Percentiles rank a stretch among this genome's conserved stretches.
Evolutionary conservation across 2,329 filamentous ascomycete genomes (phyloP).

Genomic region (Aspergillus jensenii): DNA sequence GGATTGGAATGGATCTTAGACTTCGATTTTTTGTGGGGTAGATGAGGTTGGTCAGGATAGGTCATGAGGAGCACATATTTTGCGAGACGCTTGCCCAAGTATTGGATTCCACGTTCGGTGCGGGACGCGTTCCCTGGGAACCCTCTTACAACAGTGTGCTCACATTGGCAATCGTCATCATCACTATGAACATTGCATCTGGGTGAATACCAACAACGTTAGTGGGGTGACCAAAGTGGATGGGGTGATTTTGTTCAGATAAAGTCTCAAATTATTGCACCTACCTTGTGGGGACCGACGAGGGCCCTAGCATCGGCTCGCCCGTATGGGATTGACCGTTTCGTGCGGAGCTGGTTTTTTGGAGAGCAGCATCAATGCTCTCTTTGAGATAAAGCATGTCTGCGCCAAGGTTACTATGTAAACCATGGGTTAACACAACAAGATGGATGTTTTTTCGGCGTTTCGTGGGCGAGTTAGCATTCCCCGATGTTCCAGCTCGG

Average conservation of each 20-base stretch:
- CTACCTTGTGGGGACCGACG: constrained; percentile 7
- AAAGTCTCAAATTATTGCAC: neutral
- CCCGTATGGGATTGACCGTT: neutral
- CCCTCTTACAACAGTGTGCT: constrained; percentile 83
- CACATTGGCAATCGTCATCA: constrained; percentile 44
- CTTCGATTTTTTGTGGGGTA: constrained; percentile 63
- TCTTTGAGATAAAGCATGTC: constrained; percentile 98
- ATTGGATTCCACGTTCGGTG: constrained; percentile 95
- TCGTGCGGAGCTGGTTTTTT: constrained; percentile 56
- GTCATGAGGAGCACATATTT: constrained; percentile 88
- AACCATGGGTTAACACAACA: constrained; percentile 86
- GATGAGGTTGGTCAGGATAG: constrained; percentile 88
- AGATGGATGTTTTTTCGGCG: constrained; percentile 67
- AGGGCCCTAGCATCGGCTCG: neutral
- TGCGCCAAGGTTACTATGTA: constrained; percentile 92
- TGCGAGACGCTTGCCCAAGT: constrained; percentile 89
- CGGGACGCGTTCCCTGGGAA: constrained; percentile 87
- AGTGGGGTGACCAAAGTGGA: neutral
- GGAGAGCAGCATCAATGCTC: constrained; percentile 73
- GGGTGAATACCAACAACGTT: neutral
- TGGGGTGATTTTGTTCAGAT: neutral
- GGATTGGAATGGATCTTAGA: constrained; percentile 49
- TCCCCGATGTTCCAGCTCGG: neutral
- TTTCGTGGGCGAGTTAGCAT: constrained; percentile 16
- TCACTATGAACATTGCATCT: neutral